phyloP scores from a whole-genome alignment of 768 basidiomycete genomes.

The Auriculariales sp. region DNA sequence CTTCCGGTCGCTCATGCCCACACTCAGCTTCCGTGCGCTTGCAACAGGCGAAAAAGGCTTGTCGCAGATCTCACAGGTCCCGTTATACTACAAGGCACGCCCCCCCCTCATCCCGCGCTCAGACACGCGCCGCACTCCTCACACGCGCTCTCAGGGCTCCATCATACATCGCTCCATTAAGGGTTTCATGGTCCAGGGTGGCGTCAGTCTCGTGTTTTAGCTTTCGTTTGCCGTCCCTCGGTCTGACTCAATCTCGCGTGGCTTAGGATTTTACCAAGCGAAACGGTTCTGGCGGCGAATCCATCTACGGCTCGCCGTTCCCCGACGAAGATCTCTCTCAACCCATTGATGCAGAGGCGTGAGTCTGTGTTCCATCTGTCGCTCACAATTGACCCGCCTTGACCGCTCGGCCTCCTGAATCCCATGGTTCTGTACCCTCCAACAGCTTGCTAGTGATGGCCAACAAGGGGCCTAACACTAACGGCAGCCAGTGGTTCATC shows the following conservation, averaged over 20 bases:
- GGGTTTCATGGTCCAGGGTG: slow-evolving; percentile 70
- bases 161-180: slow-evolving; percentile 68
- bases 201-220: slow-evolving; percentile 26
- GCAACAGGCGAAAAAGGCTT: slow-evolving; percentile 79
- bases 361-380: slow-evolving; percentile 10
- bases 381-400: background rate
- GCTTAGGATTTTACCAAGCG: slow-evolving; percentile 59
- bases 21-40: slow-evolving; percentile 60
- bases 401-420: background rate
- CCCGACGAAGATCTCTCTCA: slow-evolving; percentile 60
- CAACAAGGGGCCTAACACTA: slow-evolving; percentile 72
- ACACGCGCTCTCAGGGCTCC: too few relatives aligned
- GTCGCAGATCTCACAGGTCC: slow-evolving; percentile 43
- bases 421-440: background rate
- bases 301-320: slow-evolving; percentile 65
- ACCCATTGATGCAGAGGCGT: slow-evolving; percentile 52
- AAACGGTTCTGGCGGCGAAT: slow-evolving; percentile 71
- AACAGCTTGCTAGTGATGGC: slow-evolving; percentile 78
- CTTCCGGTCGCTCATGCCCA: background rate
- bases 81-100: slow-evolving; percentile 80
- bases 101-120: too few relatives aligned
- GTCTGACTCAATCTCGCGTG: slow-evolving; percentile 1
- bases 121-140: too few relatives aligned
- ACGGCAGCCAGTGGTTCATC: slow-evolving; percentile 78
- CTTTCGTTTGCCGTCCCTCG: background rate